Conservation (phyloP, 768 basidiomycete species). For the Coprinopsis sp. region DNA sequence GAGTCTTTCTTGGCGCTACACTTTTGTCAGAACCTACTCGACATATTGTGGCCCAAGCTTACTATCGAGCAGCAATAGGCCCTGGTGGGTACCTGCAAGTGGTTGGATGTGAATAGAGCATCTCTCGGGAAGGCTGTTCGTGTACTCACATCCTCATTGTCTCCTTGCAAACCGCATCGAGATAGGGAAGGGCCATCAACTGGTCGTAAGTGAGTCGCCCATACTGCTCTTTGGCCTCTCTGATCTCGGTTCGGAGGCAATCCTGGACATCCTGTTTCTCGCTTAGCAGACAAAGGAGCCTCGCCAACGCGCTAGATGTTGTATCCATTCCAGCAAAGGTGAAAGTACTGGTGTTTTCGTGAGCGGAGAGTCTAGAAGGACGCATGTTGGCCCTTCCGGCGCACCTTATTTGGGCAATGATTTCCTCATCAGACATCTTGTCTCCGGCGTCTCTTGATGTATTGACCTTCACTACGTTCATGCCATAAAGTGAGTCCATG, state of each 20-base stretch:
- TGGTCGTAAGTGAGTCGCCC: slow-evolving; percentile 32
- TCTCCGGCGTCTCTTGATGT: slow-evolving; percentile 28
- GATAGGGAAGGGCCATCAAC: slow-evolving; percentile 30
- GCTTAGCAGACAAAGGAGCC: slow-evolving; percentile 16
- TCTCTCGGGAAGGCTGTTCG: not conserved
- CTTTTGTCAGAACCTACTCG: not conserved
- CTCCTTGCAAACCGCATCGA: slow-evolving; percentile 36
- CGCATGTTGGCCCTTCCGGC: not conserved
- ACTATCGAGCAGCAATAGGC: slow-evolving; percentile 18
- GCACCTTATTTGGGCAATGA: slow-evolving; percentile 32
- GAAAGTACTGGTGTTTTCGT: slow-evolving; percentile 13
- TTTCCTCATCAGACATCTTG: slow-evolving; percentile 29
- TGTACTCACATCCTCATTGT: slow-evolving; percentile 30
- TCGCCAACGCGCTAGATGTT: slow-evolving; percentile 18
- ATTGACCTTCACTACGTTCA: slow-evolving; percentile 29
- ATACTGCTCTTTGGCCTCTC: slow-evolving; percentile 19
- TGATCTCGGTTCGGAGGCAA: slow-evolving; percentile 18
- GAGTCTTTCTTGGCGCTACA: slow-evolving; percentile 19
- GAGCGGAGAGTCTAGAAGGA: not conserved
- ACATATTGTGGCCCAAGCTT: not conserved
- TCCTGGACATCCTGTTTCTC: slow-evolving; percentile 18
- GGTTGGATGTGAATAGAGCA: not conserved
- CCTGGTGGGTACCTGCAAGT: slow-evolving; percentile 19
- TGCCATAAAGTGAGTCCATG: not conserved
- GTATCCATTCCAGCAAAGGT: slow-evolving; percentile 24